These are phyloP conservation scores for Glycine soja DNA, from an alignment of 306 rosid species.

Conservation along the genomic window DNA sequence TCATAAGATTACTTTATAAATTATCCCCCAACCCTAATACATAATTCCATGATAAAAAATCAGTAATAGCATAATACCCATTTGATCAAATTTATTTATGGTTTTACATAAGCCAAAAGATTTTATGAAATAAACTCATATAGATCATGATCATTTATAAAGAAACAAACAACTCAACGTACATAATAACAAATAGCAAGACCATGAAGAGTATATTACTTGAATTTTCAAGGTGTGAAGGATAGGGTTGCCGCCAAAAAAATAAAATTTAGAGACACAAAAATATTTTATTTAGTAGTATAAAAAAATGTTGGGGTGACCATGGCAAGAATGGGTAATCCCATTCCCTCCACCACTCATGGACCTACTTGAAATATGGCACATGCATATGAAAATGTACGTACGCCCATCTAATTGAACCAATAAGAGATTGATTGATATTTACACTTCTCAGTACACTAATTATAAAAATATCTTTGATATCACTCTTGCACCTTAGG, in stretches of 20 bases:
- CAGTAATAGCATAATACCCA: too few relatives aligned
- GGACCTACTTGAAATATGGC: constrained; percentile 31
- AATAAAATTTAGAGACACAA: neutral
- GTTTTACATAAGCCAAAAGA: too few relatives aligned
- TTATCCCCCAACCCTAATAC: too few relatives aligned
- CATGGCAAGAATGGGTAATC: neutral
- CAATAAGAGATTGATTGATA: neutral
- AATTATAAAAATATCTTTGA: neutral
- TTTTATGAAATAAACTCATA: neutral
- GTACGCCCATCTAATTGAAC: neutral
- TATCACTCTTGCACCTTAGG: neutral
- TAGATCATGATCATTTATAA: neutral
- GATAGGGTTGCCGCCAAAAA: neutral
- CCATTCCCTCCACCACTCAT: neutral
- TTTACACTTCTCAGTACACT: constrained; percentile 6
- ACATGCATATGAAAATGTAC: constrained; percentile 18
- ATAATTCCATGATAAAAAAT: too few relatives aligned
- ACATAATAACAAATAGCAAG: neutral
- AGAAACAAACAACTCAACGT: neutral
- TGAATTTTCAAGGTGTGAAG: neutral
- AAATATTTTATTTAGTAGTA: neutral
- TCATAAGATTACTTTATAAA: too few relatives aligned
- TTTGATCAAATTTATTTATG: too few relatives aligned
- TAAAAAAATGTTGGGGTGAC: neutral
- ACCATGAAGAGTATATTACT: neutral